Evolutionary conservation across 371 early-diverging fungal species (phyloP).

Genomic region (Basidiobolus meristosporus): DNA sequence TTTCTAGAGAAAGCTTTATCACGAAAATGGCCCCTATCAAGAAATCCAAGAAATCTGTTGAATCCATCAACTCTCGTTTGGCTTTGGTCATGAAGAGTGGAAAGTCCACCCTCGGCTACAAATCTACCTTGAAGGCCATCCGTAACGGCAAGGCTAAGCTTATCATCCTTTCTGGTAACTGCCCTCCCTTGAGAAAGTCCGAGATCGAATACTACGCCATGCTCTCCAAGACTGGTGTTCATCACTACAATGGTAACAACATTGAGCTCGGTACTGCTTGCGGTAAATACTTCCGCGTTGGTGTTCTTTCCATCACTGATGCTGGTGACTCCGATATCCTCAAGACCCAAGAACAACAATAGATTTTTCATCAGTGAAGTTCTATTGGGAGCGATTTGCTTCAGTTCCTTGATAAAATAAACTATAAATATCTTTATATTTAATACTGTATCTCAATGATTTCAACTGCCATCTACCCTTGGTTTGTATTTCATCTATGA

Average conservation of each 20-base stretch:
- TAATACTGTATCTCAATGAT: too few relatives aligned
- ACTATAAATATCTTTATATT: too few relatives aligned
- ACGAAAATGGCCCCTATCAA: conserved; percentile 23
- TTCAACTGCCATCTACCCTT: too few relatives aligned
- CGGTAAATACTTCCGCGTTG: conserved; percentile 97
- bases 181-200: conserved; percentile 96
- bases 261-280: conserved; percentile 98
- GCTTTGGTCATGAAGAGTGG: conserved; percentile 98
- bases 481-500: too few relatives aligned
- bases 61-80: conserved; percentile 95
- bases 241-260: conserved; percentile 97
- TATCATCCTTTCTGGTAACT: conserved; percentile 94
- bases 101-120: conserved; percentile 94
- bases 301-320: conserved; percentile 91
- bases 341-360: conserved; percentile 3
- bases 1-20: not conserved
- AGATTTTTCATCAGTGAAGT: not conserved
- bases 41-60: conserved; percentile 59
- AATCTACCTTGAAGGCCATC: conserved; percentile 91
- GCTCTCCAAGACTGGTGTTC: conserved; percentile 98
- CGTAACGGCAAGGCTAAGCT: conserved; percentile 87
- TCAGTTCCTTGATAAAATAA: too few relatives aligned
- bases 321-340: conserved; percentile 66
- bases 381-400: too few relatives aligned
- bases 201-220: conserved; percentile 99